Evolutionary conservation across 768 basidiomycete genomes (phyloP), one percentile per base, ranked within the genome.

Genomic region (Mrakia gelida): DNA sequence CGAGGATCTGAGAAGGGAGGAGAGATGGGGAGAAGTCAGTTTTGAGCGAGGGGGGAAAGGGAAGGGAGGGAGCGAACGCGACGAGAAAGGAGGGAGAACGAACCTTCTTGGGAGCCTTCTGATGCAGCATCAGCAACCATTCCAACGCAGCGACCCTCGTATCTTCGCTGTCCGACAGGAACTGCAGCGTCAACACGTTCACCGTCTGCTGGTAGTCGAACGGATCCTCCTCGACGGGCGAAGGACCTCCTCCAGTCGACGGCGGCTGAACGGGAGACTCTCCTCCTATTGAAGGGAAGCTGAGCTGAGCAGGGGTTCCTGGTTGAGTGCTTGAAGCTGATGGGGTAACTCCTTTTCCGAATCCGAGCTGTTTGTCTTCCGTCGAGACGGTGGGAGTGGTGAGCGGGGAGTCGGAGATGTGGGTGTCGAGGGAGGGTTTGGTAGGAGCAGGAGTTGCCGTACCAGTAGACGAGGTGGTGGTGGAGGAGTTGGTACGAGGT

Each of bases 81-180:
- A 49, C 7, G 41, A n/a, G 2, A 15, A 49, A 2, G 9, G 67
- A 41, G n/a, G 13, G 62, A 49, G 28, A 61, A 65, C 59, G 8
- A 13, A 92, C 95, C 89, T 96, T 96, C 85, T 91, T 93, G 0
- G 97, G 97, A 18, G 95, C 94, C 82, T 98, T 98, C 83, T 95
- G 92, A 85, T 99, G 97, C 73, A 99, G 86, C 97, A 99, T 99
- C 76, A 97, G 91, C 56, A 99, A 86, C 97, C 97, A 99, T 85
- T 96, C 95, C 81, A 99, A 84, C 3, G 96, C 95, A 38, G 95
- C 94, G 8, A 98, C 93, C 71, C 95, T 87, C 0, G 97, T 98
- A 82, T 98, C 95, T 83, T 97, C 96, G 81, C 93, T 94, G 84
- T 99, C 96, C 84, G 92, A 95, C 85, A 98, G 83, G 83, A 99